These are phyloP conservation scores for Penicillium ochrochloron DNA, from an alignment of 495 filamentous ascomycete genomes.

Conservation along the genomic window DNA sequence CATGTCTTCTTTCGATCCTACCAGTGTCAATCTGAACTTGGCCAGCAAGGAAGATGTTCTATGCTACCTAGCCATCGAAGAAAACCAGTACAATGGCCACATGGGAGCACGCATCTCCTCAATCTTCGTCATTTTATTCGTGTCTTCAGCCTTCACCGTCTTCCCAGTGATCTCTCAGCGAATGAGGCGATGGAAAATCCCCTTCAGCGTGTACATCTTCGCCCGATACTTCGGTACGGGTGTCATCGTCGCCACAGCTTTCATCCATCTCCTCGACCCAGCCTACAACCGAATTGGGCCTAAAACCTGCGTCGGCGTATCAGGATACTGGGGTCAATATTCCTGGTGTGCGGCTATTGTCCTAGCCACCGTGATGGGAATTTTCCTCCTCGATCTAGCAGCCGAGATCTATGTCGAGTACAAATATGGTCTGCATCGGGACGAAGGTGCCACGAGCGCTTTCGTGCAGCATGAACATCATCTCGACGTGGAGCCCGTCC, in stretches of 20 bases:
- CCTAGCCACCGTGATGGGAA: conserved; percentile 37
- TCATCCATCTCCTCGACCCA: conserved; percentile 59
- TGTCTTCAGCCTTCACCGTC: conserved; percentile 52
- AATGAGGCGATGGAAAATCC: conserved; percentile 58
- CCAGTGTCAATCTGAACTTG: conserved; percentile 42
- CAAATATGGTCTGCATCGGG: conserved; percentile 50
- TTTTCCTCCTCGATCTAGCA: conserved; percentile 49
- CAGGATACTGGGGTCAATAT: conserved; percentile 52
- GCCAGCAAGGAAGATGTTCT: conserved; percentile 38
- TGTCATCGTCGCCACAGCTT: conserved; percentile 77
- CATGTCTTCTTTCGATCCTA: conserved; percentile 41
- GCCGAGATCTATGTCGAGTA: conserved; percentile 57
- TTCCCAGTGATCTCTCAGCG: conserved; percentile 69
- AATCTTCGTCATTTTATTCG: conserved; percentile 51
- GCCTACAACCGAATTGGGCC: conserved; percentile 58
- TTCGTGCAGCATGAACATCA: neutral
- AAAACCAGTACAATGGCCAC: conserved; percentile 50
- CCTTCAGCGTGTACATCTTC: conserved; percentile 70
- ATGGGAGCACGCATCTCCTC: conserved; percentile 48
- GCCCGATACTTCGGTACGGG: conserved; percentile 74
- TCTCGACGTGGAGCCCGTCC: neutral
- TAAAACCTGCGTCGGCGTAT: conserved; percentile 56
- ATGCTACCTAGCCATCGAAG: conserved; percentile 40
- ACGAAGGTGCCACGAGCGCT: conserved; percentile 18
- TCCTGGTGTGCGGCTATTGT: conserved; percentile 50